These are phyloP conservation scores for Circinella minor DNA, from an alignment of 371 early-diverging fungal genomes.

Conservation along the genomic window DNA sequence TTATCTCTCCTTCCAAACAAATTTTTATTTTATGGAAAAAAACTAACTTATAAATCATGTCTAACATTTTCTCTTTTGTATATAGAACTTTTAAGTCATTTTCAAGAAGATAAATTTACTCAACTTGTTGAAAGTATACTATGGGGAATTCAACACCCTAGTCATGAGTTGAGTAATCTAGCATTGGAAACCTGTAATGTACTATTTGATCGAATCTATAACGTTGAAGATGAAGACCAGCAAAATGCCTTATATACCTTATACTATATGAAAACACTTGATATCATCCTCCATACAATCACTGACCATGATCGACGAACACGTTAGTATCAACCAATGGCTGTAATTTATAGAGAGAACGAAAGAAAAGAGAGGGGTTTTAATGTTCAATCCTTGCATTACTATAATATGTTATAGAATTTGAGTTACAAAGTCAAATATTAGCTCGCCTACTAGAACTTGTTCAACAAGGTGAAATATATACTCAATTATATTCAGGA, in stretches of 20 bases:
- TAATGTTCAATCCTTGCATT: not conserved
- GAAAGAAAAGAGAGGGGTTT: no score
- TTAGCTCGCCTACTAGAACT: constrained; percentile 85
- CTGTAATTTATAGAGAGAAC: no score
- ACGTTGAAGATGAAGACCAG: constrained; percentile 68
- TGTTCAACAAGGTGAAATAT: constrained; percentile 83
- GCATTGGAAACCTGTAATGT: constrained; percentile 81
- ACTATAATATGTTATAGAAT: constrained; percentile 54
- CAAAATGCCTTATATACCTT: constrained; percentile 86
- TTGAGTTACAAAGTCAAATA: constrained; percentile 86
- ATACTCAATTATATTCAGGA: constrained; percentile 75
- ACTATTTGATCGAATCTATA: constrained; percentile 69
- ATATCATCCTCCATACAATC: constrained; percentile 88
- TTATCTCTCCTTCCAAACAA: not conserved
- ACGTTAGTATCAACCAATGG: constrained; percentile 52
- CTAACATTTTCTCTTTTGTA: not conserved
- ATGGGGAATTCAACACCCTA: constrained; percentile 96
- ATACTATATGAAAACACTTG: constrained; percentile 83
- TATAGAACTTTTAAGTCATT: constrained; percentile 75
- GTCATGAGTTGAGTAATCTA: constrained; percentile 89
- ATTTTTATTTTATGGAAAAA: not conserved
- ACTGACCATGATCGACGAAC: constrained; percentile 94
- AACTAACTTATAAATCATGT: not conserved
- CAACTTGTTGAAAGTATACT: constrained; percentile 85
- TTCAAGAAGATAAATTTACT: constrained; percentile 71